These are phyloP conservation scores for Aquilaria malaccensis DNA, from an alignment of 345 rosid species.

Conservation along the genomic window DNA sequence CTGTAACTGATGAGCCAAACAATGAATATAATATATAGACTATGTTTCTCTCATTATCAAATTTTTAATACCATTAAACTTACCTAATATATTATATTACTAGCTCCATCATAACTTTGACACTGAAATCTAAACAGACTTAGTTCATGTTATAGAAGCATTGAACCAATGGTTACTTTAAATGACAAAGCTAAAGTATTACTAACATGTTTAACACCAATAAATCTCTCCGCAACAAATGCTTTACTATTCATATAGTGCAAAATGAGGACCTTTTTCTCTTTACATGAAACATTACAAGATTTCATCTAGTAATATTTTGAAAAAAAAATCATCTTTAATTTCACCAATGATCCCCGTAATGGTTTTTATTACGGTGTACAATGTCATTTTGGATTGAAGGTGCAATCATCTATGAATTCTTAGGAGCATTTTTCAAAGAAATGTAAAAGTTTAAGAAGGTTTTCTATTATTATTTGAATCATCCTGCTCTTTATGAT, in stretches of 20 bases:
- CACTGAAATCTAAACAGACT: background rate
- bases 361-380: too few relatives aligned
- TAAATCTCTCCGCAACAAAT: conserved; percentile 1
- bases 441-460: conserved; percentile 10
- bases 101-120: background rate
- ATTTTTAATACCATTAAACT: background rate
- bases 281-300: conserved; percentile 2
- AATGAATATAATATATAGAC: conserved; percentile 4
- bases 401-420: background rate
- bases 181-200: conserved; percentile 1
- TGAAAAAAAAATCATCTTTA: background rate
- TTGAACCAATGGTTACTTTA: background rate
- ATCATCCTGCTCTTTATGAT: conserved; percentile 4
- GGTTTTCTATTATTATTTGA: conserved; percentile 5
- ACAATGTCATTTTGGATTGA: background rate
- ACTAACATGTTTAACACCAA: conserved; percentile 2
- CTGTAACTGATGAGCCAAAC: conserved; percentile 9
- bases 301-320: conserved; percentile 11
- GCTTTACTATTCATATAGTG: conserved; percentile 2
- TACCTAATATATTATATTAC: conserved; percentile 1
- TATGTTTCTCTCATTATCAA: background rate
- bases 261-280: conserved; percentile 2
- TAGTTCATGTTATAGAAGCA: background rate
- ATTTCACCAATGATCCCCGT: too few relatives aligned
- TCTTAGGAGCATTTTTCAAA: conserved; percentile 4